Evolutionary conservation across 2,329 filamentous ascomycete species (phyloP), one percentile per base, ranked within the genome.

Genomic region (Aureobasidium sp.): DNA sequence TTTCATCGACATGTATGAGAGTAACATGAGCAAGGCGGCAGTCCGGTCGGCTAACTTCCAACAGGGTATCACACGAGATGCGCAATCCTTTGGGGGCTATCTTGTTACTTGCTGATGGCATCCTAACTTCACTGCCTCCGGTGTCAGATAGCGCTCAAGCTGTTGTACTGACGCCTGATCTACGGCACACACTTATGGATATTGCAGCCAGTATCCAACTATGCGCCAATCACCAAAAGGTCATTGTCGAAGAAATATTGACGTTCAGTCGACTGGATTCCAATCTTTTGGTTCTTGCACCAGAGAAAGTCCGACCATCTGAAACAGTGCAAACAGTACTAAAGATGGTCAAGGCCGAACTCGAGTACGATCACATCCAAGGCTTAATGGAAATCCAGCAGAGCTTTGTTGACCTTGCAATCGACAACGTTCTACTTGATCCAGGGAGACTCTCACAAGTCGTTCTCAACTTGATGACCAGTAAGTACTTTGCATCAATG

Each of bases 81-180:
- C 68, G 77, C 2, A 79, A 78, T 60, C 77, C 76, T 2, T 67
- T 78, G 0, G 72, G 70, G 25, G 77, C 77, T 0, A 78, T 79
- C 34, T 68, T 79, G 5, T 76, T 78, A 39, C 75, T 73, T 49
- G 77, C 77, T 1, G 77, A 79, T 51, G 73, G 72, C 3, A 78
- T 79, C 42, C 67, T 73, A 15, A 71, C 67, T 25, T 72, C 70
- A 0, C 66, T 78, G 7, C 53, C 53, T 22, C 17, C 39, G 3
- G 39, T 44, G 9, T 22, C 17, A 3, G 63, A 64, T 31, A 8
- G 6, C 17, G 29, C 29, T 12, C 56, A 63, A 44, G 47, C 55
- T 39, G 49, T 31, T 15, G 49, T 61, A 11, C n/a, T 66, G 15
- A 59, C 63, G 34, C 55, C 34, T n/a, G 61, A 62, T 15, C 37